Percentiles rank a stretch among this genome's conserved stretches.
phyloP scores from a whole-genome alignment of 768 basidiomycete genomes.

The Suillus spraguei region DNA sequence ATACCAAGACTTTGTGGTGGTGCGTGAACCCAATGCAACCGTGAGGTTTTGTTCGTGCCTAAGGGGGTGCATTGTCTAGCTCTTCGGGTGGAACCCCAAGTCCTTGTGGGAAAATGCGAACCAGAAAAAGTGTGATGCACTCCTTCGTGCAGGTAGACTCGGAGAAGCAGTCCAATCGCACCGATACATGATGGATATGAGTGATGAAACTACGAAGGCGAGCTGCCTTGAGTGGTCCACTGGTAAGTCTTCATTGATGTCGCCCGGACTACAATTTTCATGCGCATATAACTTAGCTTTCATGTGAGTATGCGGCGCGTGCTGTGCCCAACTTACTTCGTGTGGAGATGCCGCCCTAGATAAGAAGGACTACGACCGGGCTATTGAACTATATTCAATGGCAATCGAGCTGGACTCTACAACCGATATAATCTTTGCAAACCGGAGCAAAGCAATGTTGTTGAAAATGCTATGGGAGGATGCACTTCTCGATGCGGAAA shows the following conservation, averaged over 20 bases:
- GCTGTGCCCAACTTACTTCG: background rate
- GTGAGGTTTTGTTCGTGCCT: background rate
- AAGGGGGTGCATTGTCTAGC: background rate
- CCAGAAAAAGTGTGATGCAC: background rate
- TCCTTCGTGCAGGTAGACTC: background rate
- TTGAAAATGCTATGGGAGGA: background rate
- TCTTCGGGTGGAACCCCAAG: background rate
- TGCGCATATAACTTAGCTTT: background rate
- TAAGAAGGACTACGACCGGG: background rate
- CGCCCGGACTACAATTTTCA: background rate
- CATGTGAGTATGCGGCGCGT: background rate
- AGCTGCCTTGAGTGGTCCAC: background rate
- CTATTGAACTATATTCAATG: background rate
- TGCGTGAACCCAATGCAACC: background rate
- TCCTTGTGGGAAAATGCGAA: background rate
- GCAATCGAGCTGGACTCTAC: background rate
- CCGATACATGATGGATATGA: background rate
- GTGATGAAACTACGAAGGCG: background rate
- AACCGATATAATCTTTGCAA: background rate
- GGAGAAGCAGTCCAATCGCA: background rate
- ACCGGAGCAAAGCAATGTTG: background rate
- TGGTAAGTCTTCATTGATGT: background rate
- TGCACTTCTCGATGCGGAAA: background rate
- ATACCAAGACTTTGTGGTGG: background rate
- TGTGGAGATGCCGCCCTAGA: background rate